Evolutionary conservation across 1,284 basidiomycete genomes (phyloP).

Genomic region (Puccinia hordei): DNA sequence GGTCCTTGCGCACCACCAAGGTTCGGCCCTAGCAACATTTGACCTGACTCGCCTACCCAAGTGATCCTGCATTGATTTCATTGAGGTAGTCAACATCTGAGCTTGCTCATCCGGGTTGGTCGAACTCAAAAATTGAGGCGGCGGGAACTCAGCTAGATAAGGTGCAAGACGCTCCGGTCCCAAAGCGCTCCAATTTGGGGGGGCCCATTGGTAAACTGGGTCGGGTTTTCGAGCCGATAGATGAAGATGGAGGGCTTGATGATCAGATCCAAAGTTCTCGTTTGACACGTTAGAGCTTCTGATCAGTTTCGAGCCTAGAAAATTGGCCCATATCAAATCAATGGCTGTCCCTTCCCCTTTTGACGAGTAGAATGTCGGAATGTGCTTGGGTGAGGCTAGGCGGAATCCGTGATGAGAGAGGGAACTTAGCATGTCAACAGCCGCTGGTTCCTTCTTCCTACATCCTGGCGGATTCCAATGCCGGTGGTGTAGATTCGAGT

Average conservation of each 20-base stretch:
- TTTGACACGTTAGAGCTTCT: background rate
- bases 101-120: background rate
- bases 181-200: background rate
- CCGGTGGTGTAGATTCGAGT: conserved; percentile 14
- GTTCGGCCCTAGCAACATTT: background rate
- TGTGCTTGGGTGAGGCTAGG: background rate
- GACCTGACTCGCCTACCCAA: background rate
- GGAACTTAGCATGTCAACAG: background rate
- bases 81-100: background rate
- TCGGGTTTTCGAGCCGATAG: background rate
- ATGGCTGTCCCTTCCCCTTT: background rate
- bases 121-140: too few relatives aligned
- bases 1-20: conserved; percentile 7
- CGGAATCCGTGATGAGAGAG: background rate
- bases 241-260: background rate
- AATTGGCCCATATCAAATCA: background rate
- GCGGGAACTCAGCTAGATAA: background rate
- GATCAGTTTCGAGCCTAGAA: background rate
- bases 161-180: background rate
- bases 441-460: background rate
- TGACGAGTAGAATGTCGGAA: background rate
- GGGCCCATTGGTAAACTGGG: background rate
- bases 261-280: background rate
- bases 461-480: conserved; percentile 6
- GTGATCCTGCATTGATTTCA: background rate